Evolutionary conservation across 129 eudicot species (phyloP), one percentile per base, ranked within the genome.

Genomic region (Helianthus annuus): DNA sequence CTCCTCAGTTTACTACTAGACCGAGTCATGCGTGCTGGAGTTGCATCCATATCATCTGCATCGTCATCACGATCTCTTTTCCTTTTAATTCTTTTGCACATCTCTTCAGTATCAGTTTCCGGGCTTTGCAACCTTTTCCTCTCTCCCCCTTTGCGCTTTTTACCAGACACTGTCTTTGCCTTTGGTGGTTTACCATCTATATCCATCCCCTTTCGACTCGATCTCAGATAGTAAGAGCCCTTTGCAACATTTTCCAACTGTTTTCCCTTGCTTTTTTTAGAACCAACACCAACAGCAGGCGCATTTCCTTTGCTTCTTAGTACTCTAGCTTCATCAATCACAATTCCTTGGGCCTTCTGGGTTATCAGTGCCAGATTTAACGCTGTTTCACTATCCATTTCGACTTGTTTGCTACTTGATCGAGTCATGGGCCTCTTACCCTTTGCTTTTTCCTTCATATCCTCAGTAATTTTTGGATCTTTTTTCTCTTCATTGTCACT

Each of bases 221-320:
- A 57, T 57, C 63, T 57, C n/a, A 57, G 39, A 57, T 36, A 57
- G 24, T 57, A 57, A 24, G 38, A 9, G 63, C 63, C 24, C 63
- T 57, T 57, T 10, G 22, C 63, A 9, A 57, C 36, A 57, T 10
- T 57, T 57, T 22, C 63, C 11, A 4, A 3, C 54, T 13, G 15
- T 48, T 48, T 48, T 48, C 54, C 54, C 38, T 24, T 57, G 63
- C 22, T 52, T n/a, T 7, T 22, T 57, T 22, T 22, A 19, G 63
- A 24, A 9, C 5, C 63, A 22, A 38, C 5, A 27, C 32, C 32
- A 27, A 32, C 36, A 32, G 36, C 36, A 32, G 36, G 4, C 36
- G 4, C 38, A 57, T 1, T 27, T 36, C 39, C 24, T 57, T 24
- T 10, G 34, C 34, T 4, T 57, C 17, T 57, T 22, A 13, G 63